Base-by-base conservation (phyloP, 2,329 filamentous ascomycete species). In the Fusarium subglutinans region DNA sequence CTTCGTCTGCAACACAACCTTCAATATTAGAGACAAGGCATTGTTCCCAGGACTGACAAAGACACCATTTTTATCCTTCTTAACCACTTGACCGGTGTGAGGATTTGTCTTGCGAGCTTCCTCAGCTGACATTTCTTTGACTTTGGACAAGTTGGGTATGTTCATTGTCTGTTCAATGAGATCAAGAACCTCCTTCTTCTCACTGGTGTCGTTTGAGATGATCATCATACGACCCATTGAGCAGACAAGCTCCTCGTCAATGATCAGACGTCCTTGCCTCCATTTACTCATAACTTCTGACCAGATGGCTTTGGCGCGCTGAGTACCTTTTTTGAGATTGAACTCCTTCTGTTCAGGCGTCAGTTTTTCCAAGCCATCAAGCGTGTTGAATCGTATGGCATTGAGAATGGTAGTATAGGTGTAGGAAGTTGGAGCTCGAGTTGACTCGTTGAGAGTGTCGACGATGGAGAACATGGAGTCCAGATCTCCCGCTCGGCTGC, bases 361-460 rank as follows among this genome's bases (percentile, higher is more conserved):
- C 8, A 82, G 63, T 18, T 78, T 72, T 53, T 77, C 80, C 45
- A 68, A 70, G 33, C 76, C 79, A 7, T 77, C 71, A 37, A 76
- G 33, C 20, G 72, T 75, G 48, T 81, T 73, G 62, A 81, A 70
- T 54, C 90, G 89, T 56, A 98, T 87, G 7, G 92, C 93, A 77
- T 95, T 93, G 58, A 99, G 81, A 69, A 99, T 93, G 51, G 90
- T 95, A 2, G 93, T 93, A 79, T 94, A 99, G 0, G 96, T 98
- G 54, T 62, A 89, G 77, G 73, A 86, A 82, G 82, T 97, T 8
- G 95, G 91, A 24, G 91, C 85, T 38, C 89, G 88, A 0, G 87
- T 80, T 1, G 90, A 83, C 20, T 91, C 88, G 22, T 95, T 92
- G 65, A 96, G 87, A 38, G 91, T 90, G n/a, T 90, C 88, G 48